A percentile compares a stretch with the other conserved stretches of the same genome.
Conservation (phyloP, 2,329 filamentous ascomycete species). For the Aspergillus ustus region DNA sequence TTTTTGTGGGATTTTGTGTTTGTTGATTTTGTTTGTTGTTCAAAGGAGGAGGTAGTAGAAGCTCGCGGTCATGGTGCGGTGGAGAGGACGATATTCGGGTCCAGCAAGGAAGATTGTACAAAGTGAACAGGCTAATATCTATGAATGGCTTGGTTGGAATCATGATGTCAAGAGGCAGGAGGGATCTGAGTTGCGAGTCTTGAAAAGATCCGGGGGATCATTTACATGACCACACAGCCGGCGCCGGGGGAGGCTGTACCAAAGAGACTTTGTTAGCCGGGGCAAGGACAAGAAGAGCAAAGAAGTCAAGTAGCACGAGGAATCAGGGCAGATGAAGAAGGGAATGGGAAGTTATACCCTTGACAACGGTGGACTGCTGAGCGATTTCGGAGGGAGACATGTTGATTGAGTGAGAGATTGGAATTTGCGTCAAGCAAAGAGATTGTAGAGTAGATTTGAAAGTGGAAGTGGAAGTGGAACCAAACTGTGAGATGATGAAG, state of each 20-base stretch:
- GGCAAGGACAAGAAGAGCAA: neutral
- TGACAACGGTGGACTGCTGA: constrained; percentile 28
- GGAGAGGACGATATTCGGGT: neutral
- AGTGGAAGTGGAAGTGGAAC: constrained; percentile 1
- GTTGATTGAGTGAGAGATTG: constrained; percentile 22
- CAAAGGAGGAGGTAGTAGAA: neutral
- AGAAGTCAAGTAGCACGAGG: neutral
- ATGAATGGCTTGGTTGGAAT: neutral
- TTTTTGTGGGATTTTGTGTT: neutral
- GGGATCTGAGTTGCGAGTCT: constrained; percentile 1
- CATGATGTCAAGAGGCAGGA: neutral
- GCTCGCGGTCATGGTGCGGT: neutral
- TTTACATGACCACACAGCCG: constrained; percentile 39
- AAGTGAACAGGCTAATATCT: neutral
- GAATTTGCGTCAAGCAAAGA: constrained; percentile 23
- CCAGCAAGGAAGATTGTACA: neutral
- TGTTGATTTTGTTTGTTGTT: neutral
- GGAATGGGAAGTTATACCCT: constrained; percentile 26
- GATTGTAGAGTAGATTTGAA: constrained; percentile 5
- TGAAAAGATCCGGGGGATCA: neutral
- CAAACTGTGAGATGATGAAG: neutral
- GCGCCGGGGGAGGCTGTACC: constrained; percentile 29
- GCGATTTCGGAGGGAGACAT: constrained; percentile 32
- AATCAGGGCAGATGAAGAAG: neutral
- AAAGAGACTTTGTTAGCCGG: neutral